Evolutionary conservation across 2,329 filamentous ascomycete species (phyloP).

Genomic region (Camillea tinctor): DNA sequence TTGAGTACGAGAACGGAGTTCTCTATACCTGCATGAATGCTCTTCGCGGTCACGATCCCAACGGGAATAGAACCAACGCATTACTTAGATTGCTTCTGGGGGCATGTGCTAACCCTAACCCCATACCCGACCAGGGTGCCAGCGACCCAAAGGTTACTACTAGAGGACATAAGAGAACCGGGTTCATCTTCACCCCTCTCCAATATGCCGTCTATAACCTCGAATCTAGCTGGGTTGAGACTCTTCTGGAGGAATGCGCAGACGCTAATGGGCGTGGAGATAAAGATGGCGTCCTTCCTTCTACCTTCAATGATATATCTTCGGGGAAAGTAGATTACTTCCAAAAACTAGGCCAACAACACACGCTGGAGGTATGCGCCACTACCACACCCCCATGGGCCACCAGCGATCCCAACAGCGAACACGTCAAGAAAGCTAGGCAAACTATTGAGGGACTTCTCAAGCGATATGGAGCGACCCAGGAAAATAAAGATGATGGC

Average conservation of each 20-base stretch:
- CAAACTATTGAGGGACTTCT: not conserved
- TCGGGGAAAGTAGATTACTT: no score
- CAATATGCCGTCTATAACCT: slow-evolving; percentile 11
- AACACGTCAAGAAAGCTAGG: not conserved
- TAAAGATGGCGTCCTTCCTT: slow-evolving; percentile 2
- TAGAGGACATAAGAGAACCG: not conserved
- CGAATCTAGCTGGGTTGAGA: slow-evolving; percentile 9
- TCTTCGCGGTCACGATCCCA: not conserved
- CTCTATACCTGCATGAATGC: slow-evolving; percentile 9
- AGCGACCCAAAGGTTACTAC: not conserved
- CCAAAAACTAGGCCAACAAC: slow-evolving; percentile 1
- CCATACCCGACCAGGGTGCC: not conserved
- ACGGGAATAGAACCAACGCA: not conserved
- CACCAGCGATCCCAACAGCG: not conserved
- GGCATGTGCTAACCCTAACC: slow-evolving; percentile 8
- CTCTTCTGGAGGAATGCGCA: slow-evolving; percentile 11
- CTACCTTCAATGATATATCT: not conserved
- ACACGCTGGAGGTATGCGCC: slow-evolving; percentile 8
- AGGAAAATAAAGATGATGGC: not conserved
- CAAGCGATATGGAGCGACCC: not conserved
- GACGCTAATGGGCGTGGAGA: slow-evolving; percentile 4
- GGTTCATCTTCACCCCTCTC: slow-evolving; percentile 11
- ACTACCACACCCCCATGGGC: not conserved
- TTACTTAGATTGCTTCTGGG: slow-evolving; percentile 6
- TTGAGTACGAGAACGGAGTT: slow-evolving; percentile 5